phyloP scores from a whole-genome alignment of 1,139 yeast genomes.

The Suhomyces choctaworum region DNA sequence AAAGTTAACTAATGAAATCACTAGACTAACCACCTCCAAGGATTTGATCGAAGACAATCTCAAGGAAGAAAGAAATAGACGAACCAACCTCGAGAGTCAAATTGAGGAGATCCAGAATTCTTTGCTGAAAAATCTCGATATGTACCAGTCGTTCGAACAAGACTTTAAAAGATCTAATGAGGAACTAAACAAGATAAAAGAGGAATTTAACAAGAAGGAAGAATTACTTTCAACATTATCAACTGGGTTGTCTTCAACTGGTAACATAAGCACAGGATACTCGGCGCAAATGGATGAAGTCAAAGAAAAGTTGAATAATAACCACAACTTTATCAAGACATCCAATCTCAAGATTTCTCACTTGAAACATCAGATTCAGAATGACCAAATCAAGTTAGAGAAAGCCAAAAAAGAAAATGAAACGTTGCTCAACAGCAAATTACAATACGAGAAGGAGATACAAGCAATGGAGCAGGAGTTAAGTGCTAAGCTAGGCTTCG shows the following conservation, averaged over 20 bases:
- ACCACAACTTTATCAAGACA: conserved; percentile 60
- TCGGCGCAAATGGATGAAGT: conserved; percentile 68
- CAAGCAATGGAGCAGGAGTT: conserved; percentile 46
- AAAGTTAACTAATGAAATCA: conserved; percentile 61
- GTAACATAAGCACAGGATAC: conserved; percentile 69
- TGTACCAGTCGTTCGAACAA: conserved; percentile 29
- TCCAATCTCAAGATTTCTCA: conserved; percentile 60
- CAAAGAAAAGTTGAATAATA: conserved; percentile 55
- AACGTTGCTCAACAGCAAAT: conserved; percentile 43
- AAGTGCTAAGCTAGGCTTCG: conserved; percentile 54
- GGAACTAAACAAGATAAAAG: conserved; percentile 46
- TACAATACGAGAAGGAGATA: conserved; percentile 41
- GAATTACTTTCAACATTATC: conserved; percentile 80
- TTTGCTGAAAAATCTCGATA: conserved; percentile 33
- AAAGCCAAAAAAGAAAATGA: conserved; percentile 59
- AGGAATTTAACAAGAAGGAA: conserved; percentile 61
- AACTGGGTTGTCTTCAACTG: conserved; percentile 88
- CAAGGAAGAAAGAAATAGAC: conserved; percentile 43
- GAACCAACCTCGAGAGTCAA: conserved; percentile 18
- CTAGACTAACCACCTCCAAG: conserved; percentile 64
- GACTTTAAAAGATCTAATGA: conserved; percentile 47
- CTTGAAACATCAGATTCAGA: conserved; percentile 51
- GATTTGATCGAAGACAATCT: conserved; percentile 59
- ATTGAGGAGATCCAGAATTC: conserved; percentile 18
- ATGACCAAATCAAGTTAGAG: conserved; percentile 53